These are phyloP conservation scores for Zymoseptoria passerinii DNA, from an alignment of 2,329 filamentous ascomycete genomes.

Conservation along the genomic window DNA sequence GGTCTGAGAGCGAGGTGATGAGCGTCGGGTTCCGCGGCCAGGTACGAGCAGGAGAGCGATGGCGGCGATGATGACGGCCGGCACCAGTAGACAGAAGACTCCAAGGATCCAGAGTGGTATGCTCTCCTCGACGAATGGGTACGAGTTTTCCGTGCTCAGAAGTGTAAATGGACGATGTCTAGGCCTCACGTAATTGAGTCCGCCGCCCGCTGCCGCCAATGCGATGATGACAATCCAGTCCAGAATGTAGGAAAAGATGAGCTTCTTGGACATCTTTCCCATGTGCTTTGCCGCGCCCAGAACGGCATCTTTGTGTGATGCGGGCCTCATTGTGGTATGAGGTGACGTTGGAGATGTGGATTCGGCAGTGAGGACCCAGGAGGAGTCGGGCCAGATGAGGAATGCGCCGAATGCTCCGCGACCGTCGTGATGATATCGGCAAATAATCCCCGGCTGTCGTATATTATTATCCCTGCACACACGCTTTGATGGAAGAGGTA, in stretches of 20 bases:
- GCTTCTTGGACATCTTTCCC: conserved; percentile 14
- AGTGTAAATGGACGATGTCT: conserved; percentile 65
- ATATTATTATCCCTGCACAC: not conserved
- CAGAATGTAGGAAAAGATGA: conserved; percentile 59
- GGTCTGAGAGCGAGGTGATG: conserved; percentile 41
- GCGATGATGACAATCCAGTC: conserved; percentile 63
- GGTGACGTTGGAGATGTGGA: no score
- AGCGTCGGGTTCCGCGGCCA: conserved; percentile 49
- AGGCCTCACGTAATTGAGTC: conserved; percentile 51
- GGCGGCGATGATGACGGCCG: conserved; percentile 59
- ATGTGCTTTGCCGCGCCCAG: conserved; percentile 8
- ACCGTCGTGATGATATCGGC: not conserved
- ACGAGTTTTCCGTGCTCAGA: conserved; percentile 69
- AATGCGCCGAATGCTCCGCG: not conserved
- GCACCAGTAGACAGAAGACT: conserved; percentile 55
- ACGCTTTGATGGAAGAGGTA: not conserved
- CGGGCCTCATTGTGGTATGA: not conserved
- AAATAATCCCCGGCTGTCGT: not conserved
- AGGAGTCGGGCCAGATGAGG: not conserved
- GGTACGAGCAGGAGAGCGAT: conserved; percentile 64
- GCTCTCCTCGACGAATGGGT: conserved; percentile 64
- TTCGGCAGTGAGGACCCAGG: not conserved
- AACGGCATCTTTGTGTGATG: conserved; percentile 4
- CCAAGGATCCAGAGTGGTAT: conserved; percentile 60
- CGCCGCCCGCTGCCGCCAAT: conserved; percentile 17